Percentiles rank a stretch among this genome's conserved stretches.
phyloP scores from a whole-genome alignment of 2,329 filamentous ascomycete species.

The Cladosporium velox region DNA sequence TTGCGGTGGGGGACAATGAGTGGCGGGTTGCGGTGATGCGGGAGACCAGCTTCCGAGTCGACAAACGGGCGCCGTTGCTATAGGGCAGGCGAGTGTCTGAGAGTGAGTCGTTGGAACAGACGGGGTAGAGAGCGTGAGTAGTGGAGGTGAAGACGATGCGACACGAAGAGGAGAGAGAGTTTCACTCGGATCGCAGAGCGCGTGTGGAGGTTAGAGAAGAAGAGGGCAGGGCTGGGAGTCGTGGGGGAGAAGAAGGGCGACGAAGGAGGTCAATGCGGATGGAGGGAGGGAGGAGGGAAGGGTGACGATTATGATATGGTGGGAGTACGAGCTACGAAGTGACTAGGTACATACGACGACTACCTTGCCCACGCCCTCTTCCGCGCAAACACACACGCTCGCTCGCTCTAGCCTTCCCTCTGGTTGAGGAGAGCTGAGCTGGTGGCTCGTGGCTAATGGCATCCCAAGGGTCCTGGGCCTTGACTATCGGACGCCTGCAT shows the following conservation, averaged over 20 bases:
- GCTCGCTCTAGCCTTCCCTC: not conserved
- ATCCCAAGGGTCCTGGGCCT: not conserved
- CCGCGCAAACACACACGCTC: slow-evolving; percentile 8
- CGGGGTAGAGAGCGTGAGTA: slow-evolving; percentile 18
- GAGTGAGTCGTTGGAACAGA: not conserved
- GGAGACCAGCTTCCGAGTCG: slow-evolving; percentile 20
- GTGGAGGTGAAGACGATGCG: slow-evolving; percentile 4
- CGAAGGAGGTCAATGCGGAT: slow-evolving; percentile 20
- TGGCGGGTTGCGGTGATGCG: slow-evolving; percentile 16
- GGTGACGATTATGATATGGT: slow-evolving; percentile 4
- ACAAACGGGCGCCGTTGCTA: slow-evolving; percentile 18
- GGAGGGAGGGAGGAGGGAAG: not conserved
- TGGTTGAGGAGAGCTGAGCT: not conserved
- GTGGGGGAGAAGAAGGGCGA: slow-evolving; percentile 18
- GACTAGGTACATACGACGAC: not conserved
- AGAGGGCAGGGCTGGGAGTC: slow-evolving; percentile 6
- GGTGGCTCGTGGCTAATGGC: not conserved
- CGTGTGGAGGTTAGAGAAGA: slow-evolving; percentile 2
- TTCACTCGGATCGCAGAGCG: slow-evolving; percentile 7
- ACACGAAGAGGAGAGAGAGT: not conserved
- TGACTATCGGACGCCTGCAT: slow-evolving; percentile 10
- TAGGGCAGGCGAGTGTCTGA: slow-evolving; percentile 6
- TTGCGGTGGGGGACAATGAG: slow-evolving; percentile 5
- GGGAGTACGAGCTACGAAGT: slow-evolving; percentile 1
- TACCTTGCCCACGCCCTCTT: not conserved